Evolutionary conservation across 345 rosid genomes (phyloP).

Genomic region (Populus tremula): DNA sequence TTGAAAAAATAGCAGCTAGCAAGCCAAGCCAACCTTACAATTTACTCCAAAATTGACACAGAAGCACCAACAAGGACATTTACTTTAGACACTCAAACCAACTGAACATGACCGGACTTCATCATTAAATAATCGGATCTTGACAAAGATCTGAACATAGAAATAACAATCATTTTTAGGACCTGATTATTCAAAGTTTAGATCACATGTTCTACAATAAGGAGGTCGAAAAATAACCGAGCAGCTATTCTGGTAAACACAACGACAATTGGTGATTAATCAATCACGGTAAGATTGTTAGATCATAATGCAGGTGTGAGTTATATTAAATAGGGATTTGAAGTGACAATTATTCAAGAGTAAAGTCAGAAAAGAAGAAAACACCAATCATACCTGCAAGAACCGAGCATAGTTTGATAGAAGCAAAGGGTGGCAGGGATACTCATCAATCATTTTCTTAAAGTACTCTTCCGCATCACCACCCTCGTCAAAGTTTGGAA

Average conservation of each 20-base stretch:
- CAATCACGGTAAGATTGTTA: neutral
- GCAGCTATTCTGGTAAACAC: neutral
- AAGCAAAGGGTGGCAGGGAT: constrained; percentile 68
- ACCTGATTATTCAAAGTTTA: neutral
- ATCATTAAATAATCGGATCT: no score
- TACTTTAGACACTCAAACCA: neutral
- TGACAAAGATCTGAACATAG: neutral
- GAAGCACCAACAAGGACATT: neutral
- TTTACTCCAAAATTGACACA: neutral
- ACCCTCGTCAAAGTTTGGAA: constrained; percentile 37
- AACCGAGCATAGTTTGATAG: constrained; percentile 67
- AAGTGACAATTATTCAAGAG: neutral
- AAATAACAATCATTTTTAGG: neutral
- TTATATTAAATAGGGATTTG: neutral
- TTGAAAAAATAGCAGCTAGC: neutral
- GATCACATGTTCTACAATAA: neutral
- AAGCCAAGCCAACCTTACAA: neutral
- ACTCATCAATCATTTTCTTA: constrained; percentile 58
- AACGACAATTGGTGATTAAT: neutral
- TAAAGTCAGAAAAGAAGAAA: constrained; percentile 2
- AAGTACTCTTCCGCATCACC: constrained; percentile 50
- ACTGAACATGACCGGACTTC: neutral
- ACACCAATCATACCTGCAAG: constrained; percentile 49
- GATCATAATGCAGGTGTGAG: neutral
- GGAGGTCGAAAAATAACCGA: neutral